phyloP scores from a whole-genome alignment of 2,329 filamentous ascomycete species.

The Exophiala aquamarina region DNA sequence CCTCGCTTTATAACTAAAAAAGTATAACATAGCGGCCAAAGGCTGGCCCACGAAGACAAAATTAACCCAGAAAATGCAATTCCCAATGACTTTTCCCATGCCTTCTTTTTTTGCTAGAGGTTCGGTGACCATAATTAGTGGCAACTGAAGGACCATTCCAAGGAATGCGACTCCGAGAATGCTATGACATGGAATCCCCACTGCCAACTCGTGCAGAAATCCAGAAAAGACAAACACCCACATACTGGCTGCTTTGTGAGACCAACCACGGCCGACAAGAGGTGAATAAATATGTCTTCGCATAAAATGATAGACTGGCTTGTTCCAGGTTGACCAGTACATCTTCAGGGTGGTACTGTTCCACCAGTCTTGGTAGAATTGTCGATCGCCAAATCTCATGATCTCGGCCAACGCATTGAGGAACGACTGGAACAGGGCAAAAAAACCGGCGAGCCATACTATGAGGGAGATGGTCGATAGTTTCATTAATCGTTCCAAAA shows the following conservation, averaged over 20 bases:
- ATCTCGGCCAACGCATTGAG: conserved; percentile 90
- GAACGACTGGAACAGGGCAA: conserved; percentile 89
- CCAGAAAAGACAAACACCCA: conserved; percentile 87
- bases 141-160: conserved; percentile 92
- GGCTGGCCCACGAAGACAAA: conserved; percentile 96
- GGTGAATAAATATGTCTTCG: conserved; percentile 90
- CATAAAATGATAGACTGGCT: conserved; percentile 96
- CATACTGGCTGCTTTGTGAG: conserved; percentile 66
- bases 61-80: conserved; percentile 93
- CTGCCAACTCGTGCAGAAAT: conserved; percentile 84
- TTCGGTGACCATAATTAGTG: conserved; percentile 78
- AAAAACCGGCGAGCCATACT: conserved; percentile 97
- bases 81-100: conserved; percentile 77
- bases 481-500: conserved; percentile 88
- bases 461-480: conserved; percentile 91
- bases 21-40: conserved; percentile 87
- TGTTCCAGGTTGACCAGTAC: conserved; percentile 98
- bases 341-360: conserved; percentile 80
- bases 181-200: conserved; percentile 93
- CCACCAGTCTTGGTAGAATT: conserved; percentile 99
- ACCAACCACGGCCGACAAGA: conserved; percentile 80
- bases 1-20: conserved; percentile 98
- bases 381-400: conserved; percentile 83
- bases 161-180: conserved; percentile 79
- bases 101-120: conserved; percentile 76